A percentile compares a stretch with the other conserved stretches of the same genome.
Conservation (phyloP, 768 basidiomycete species). For the Coprinopsis sp. region DNA sequence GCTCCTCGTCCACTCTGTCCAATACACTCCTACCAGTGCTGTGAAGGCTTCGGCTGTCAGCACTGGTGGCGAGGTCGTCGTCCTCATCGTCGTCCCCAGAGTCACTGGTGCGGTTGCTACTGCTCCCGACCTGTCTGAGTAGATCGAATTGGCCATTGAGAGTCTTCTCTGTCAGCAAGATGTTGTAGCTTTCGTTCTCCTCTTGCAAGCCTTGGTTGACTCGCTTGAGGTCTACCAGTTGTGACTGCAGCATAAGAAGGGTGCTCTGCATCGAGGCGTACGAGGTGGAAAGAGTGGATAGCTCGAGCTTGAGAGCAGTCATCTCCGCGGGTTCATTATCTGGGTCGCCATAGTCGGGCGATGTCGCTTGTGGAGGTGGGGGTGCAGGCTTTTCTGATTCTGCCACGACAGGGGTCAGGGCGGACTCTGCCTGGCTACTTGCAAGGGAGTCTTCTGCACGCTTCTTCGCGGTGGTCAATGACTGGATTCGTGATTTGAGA, state of each 20-base stretch:
- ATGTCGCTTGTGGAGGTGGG: conserved; percentile 14
- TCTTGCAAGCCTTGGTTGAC: conserved; percentile 88
- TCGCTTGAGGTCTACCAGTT: conserved; percentile 81
- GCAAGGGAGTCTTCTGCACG: conserved; percentile 39
- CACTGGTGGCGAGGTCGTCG: conserved; percentile 38
- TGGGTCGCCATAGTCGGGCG: conserved; percentile 51
- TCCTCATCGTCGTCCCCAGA: conserved; percentile 40
- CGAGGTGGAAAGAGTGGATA: conserved; percentile 83
- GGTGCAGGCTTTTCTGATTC: conserved; percentile 15
- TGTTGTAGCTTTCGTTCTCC: conserved; percentile 97
- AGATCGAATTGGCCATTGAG: conserved; percentile 84
- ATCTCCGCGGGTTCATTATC: conserved; percentile 83
- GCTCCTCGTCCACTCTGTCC: conserved; percentile 60
- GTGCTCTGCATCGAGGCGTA: conserved; percentile 81
- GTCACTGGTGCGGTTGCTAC: conserved; percentile 31
- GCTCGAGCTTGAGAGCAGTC: conserved; percentile 75
- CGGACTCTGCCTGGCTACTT: conserved; percentile 32
- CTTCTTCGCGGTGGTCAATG: conserved; percentile 64
- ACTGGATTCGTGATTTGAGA: conserved; percentile 85
- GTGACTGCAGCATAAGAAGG: conserved; percentile 75
- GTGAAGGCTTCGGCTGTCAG: conserved; percentile 50
- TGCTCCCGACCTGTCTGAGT: conserved; percentile 59
- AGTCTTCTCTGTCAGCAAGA: conserved; percentile 86
- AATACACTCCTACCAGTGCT: conserved; percentile 56
- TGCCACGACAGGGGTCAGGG: conserved; percentile 25